Base-by-base conservation (phyloP, 2,329 filamentous ascomycete species). In the Pestalotiopsis sp. region DNA sequence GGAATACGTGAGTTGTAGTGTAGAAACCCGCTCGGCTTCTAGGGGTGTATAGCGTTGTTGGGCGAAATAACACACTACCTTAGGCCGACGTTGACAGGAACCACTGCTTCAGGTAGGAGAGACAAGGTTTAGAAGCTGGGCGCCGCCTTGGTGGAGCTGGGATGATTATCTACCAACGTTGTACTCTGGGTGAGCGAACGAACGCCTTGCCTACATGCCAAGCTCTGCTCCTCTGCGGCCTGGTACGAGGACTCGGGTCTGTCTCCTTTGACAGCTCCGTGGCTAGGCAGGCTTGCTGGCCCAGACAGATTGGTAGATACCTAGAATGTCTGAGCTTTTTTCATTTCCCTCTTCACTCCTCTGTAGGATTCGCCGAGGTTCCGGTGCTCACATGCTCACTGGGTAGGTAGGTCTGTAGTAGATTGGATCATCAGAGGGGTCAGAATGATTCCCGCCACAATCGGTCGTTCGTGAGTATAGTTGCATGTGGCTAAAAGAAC, bases 51-150 rank as follows among this genome's bases (percentile, higher is more conserved):
- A 36, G 31, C 31, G 31, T 36, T 36, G 13, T 23, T 23, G 23
- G 57, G 57, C 27, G 14, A 36, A 36, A 59, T 27, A 36, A 25
- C 11, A 25, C 14, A 27, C 20, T 63, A 27, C 38, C 25, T 52
- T 66, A 49, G 49, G 39, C 63, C 63, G 41, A 39, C 27, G 63
- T 38, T 45, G 39, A 58, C 31, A 66, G 41, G 20, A 23, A 56
- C 63, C 20, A 66, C 23, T 57, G 63, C 63, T 66, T 66, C 63
- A 66, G 63, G 63, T 66, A 12, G 63, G 31, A 66, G 14, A 20
- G 27, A 59, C 27, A 36, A 62, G 59, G 36, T 62, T 62, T 20
- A 36, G 36, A 36, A 38, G 59, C 31, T 36, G 27, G 59, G 25
- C 31, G 59, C n/a, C 27, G 45, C 41, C 45, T 52, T n/a, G 45